These are phyloP conservation scores for Hortaea werneckii DNA, from an alignment of 2,329 filamentous ascomycete genomes.

Conservation along the genomic window DNA sequence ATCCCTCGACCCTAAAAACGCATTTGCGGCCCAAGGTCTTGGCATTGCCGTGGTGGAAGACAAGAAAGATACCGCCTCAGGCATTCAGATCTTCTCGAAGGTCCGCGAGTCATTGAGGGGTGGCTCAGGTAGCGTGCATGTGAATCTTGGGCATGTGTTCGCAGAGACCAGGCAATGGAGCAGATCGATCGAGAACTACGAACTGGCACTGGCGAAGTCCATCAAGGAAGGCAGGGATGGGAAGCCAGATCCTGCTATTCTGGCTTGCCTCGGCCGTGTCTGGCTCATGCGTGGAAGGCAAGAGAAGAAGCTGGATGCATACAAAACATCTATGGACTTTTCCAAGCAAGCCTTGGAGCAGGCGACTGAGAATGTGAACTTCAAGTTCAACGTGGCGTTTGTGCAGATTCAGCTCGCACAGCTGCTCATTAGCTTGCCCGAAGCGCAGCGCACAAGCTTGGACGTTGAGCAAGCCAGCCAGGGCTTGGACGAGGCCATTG, in stretches of 20 bases:
- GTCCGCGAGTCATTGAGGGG: constrained; percentile 74
- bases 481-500: constrained; percentile 79
- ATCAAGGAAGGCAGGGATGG: constrained; percentile 38
- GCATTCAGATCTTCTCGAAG: constrained; percentile 80
- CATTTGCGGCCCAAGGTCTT: constrained; percentile 90
- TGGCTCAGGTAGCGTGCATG: constrained; percentile 53
- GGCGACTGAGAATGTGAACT: constrained; percentile 59
- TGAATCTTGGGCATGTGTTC: constrained; percentile 90
- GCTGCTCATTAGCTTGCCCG: constrained; percentile 62
- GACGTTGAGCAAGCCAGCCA: constrained; percentile 72
- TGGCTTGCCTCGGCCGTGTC: constrained; percentile 77
- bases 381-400: constrained; percentile 96
- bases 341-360: constrained; percentile 61
- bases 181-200: constrained; percentile 89
- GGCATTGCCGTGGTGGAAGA: constrained; percentile 92
- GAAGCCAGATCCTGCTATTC: constrained; percentile 60
- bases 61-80: constrained; percentile 75
- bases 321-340: constrained; percentile 55
- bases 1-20: constrained; percentile 88
- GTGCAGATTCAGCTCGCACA: constrained; percentile 91
- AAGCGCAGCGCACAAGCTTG: constrained; percentile 64
- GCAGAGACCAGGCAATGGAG: constrained; percentile 81
- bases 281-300: constrained; percentile 73
- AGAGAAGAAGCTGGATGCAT: constrained; percentile 51
- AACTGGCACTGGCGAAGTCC: constrained; percentile 70